These are phyloP conservation scores for Colletotrichum lentis DNA, from an alignment of 2,329 filamentous ascomycete genomes.

Conservation along the genomic window DNA sequence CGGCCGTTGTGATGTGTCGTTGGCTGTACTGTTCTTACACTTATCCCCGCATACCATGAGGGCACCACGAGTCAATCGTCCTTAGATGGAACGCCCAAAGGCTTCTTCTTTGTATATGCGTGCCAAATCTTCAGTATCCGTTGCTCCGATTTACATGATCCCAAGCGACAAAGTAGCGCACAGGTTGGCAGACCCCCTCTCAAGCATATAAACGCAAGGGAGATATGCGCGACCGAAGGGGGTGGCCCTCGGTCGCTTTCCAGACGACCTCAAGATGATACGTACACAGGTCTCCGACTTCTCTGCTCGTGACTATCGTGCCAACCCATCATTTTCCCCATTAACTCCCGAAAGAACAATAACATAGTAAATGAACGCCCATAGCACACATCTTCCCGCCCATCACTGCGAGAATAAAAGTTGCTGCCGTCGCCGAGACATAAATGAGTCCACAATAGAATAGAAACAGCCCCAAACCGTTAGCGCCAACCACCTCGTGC, in stretches of 20 bases:
- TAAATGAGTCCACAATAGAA: constrained; percentile 13
- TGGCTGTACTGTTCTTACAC: not conserved
- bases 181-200: constrained; percentile 19
- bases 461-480: constrained; percentile 26
- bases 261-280: constrained; percentile 32
- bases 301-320: constrained; percentile 35
- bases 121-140: constrained; percentile 22
- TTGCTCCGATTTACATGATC: constrained; percentile 34
- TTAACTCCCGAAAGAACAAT: constrained; percentile 22
- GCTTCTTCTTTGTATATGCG: constrained; percentile 34
- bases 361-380: constrained; percentile 36
- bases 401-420: constrained; percentile 23
- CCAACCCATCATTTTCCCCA: constrained; percentile 32
- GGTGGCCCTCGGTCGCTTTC: constrained; percentile 1
- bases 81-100: constrained; percentile 12
- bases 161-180: constrained; percentile 1
- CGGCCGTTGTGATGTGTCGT: not conserved
- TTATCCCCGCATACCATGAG: not conserved
- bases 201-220: constrained; percentile 16
- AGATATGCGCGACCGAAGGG: constrained; percentile 13
- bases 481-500: constrained; percentile 27
- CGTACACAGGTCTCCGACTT: constrained; percentile 27
- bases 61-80: too few species aligned
- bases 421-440: constrained; percentile 10
- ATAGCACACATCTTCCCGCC: constrained; percentile 19